A percentile compares a stretch with the other conserved stretches of the same genome.
Evolutionary conservation across 2,329 filamentous ascomycete genomes (phyloP).

Genomic region (Berkeleyomyces basicola): DNA sequence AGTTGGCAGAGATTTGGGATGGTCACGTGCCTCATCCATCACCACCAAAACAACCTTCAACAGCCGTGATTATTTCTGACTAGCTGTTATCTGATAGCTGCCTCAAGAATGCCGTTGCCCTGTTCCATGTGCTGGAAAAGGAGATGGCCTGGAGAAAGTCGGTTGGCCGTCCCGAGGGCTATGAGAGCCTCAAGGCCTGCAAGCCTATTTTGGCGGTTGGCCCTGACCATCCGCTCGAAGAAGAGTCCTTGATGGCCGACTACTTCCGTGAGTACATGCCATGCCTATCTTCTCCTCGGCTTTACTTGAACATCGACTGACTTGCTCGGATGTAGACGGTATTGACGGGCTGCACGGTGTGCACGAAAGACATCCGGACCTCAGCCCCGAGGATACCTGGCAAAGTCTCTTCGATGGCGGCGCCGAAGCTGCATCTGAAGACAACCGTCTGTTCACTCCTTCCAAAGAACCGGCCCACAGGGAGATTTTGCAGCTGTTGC

Average conservation of each 20-base stretch:
- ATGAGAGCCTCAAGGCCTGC: slow-evolving; percentile 50
- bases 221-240: slow-evolving; percentile 68
- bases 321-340: slow-evolving; percentile 37
- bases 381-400: slow-evolving; percentile 61
- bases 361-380: slow-evolving; percentile 55
- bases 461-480: slow-evolving; percentile 59
- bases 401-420: slow-evolving; percentile 41
- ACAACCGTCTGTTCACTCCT: slow-evolving; percentile 52
- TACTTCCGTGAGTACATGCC: slow-evolving; percentile 58
- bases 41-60: neutral
- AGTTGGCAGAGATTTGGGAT: no score
- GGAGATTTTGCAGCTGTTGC: slow-evolving; percentile 77
- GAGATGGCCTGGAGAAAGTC: slow-evolving; percentile 70
- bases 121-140: slow-evolving; percentile 84
- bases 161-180: slow-evolving; percentile 51
- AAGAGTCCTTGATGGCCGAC: slow-evolving; percentile 63
- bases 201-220: slow-evolving; percentile 81
- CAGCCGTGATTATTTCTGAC: neutral
- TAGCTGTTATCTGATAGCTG: slow-evolving; percentile 31
- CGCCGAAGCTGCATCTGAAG: slow-evolving; percentile 23
- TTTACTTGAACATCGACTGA: neutral
- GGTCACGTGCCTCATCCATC: neutral
- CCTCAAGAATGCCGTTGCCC: slow-evolving; percentile 69
- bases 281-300: neutral
- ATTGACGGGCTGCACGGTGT: slow-evolving; percentile 62